Conservation (phyloP, 139 green algal genomes). For the Chlorokybus atmophyticus region DNA sequence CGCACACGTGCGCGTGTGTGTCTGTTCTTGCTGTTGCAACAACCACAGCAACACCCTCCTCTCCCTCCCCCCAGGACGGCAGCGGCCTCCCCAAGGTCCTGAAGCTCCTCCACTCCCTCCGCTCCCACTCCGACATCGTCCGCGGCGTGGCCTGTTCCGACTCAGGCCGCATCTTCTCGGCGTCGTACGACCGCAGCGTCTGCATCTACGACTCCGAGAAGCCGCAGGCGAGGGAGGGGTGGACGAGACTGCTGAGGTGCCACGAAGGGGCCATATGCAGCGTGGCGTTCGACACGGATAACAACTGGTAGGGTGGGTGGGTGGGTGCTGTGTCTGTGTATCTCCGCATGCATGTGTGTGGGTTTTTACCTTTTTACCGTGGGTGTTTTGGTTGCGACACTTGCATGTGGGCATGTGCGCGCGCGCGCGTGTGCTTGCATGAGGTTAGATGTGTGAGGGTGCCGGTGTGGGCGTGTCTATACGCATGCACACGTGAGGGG, state of each 20-base stretch:
- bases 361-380: too few relatives aligned
- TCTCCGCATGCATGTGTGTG: too few relatives aligned
- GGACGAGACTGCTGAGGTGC: constrained; percentile 9
- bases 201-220: constrained; percentile 14
- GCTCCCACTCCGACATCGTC: constrained; percentile 13
- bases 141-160: constrained; percentile 10
- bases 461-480: too few relatives aligned
- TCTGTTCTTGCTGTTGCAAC: too few relatives aligned
- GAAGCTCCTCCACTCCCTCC: neutral
- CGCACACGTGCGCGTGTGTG: too few relatives aligned
- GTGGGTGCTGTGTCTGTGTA: too few relatives aligned
- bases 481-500: too few relatives aligned
- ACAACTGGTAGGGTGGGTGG: too few relatives aligned
- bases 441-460: too few relatives aligned
- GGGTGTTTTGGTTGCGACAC: too few relatives aligned
- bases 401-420: too few relatives aligned
- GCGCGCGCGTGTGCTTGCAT: too few relatives aligned
- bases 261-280: constrained; percentile 22
- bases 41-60: neutral
- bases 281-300: constrained; percentile 17
- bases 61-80: neutral
- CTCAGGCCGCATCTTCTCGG: constrained; percentile 8
- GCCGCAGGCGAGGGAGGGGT: neutral
- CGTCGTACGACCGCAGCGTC: constrained; percentile 11
- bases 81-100: neutral